These are phyloP conservation scores for Lecanicillium sp. DNA, from an alignment of 2,329 filamentous ascomycete genomes.

Conservation along the genomic window DNA sequence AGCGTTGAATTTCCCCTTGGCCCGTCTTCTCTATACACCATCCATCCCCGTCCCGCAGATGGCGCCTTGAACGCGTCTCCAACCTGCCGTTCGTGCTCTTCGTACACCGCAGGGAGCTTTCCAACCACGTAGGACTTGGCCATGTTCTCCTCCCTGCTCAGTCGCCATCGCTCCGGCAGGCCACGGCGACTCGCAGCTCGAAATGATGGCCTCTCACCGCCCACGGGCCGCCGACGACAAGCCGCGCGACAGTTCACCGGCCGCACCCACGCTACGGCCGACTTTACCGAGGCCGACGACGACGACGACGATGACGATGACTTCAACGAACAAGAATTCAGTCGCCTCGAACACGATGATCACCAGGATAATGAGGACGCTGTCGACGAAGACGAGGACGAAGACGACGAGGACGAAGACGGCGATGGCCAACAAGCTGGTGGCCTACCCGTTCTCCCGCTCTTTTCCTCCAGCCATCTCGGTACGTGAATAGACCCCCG, in stretches of 20 bases:
- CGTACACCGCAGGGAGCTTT: too few relatives aligned
- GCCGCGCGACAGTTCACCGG: constrained; percentile 17
- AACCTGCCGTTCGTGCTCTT: too few relatives aligned
- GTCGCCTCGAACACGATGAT: constrained; percentile 16
- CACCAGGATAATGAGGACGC: constrained; percentile 39
- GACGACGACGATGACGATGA: constrained; percentile 40
- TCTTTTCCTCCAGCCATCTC: constrained; percentile 73
- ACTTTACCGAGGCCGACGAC: constrained; percentile 58
- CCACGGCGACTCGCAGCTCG: constrained; percentile 22
- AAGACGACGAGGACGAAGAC: constrained; percentile 30
- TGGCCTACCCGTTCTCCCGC: constrained; percentile 50
- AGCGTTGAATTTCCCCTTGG: too few relatives aligned
- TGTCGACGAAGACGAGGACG: constrained; percentile 36
- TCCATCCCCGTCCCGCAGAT: too few relatives aligned
- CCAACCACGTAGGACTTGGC: constrained; percentile 4
- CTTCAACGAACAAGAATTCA: constrained; percentile 27
- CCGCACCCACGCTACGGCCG: constrained; percentile 49
- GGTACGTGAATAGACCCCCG: constrained; percentile 39
- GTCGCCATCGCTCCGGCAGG: constrained; percentile 23
- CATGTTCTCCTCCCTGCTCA: constrained; percentile 31
- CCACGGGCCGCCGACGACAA: constrained; percentile 21
- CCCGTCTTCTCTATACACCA: too few relatives aligned
- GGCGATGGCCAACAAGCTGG: constrained; percentile 15
- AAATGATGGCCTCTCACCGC: constrained; percentile 21
- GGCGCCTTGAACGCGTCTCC: too few relatives aligned